Base-by-base conservation (phyloP, 1,139 yeast genomes). In the Taphrina wiesneri region DNA sequence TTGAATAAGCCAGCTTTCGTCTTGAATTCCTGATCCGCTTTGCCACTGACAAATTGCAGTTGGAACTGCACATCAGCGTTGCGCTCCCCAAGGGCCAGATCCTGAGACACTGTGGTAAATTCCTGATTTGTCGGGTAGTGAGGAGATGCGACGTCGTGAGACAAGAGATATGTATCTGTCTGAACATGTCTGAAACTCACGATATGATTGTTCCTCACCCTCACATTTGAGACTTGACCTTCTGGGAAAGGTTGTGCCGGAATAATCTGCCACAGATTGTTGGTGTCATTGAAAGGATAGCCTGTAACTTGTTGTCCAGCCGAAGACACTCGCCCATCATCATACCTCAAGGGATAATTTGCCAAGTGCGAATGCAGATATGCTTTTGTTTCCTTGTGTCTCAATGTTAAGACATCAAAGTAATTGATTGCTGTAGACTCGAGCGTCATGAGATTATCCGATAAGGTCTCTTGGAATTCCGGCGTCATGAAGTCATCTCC, bases 101-200 rank as follows among this genome's bases (percentile, higher is more conserved):
- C 96, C 34, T 79, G 80, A 54, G 83, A 75, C 13, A 86, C 86
- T 39, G 96, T 84, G 2, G 96, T 88, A 73, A 92, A 86, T 77
- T 92, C 98, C 77, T 92, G 97, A 75, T 92, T 90, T 21, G 97
- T 90, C 60, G 96, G 87, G 74, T 79, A 88, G 69, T 85, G 81
- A 34, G 98, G 97, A n/a, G 98, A 92, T 0, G 99, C 99, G 64
- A 93, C 99, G 75, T 93, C 99, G 75, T 93, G 99, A 32, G 99
- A 85, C 71, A 90, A 80, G 70, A 93, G 78, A 72, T 79, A 87
- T 2, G 96, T 87, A 69, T 90, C 83, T 1, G 98, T 92, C 19
- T 82, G 85, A 46, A 90, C 84, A 73, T 93, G 99, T 75, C 84
- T 86, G 68, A 93, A 81, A 78, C 97, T 87, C 67, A 95, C 79